These are phyloP conservation scores for Leptographium galeiforme DNA, from an alignment of 2,329 filamentous ascomycete species.

Conservation along the genomic window DNA sequence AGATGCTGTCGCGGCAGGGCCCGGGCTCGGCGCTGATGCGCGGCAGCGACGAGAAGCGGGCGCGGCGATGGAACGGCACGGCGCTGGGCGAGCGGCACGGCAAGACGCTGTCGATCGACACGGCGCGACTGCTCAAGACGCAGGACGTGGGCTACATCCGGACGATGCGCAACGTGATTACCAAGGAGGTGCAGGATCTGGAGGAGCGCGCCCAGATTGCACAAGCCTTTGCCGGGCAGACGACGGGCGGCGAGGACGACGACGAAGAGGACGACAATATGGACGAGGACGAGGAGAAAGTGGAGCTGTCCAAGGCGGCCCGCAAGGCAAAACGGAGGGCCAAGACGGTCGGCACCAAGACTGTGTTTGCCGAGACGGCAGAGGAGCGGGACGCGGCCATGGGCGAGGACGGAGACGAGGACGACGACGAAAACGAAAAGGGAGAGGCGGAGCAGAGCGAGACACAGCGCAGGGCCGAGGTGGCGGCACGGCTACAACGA, in stretches of 20 bases:
- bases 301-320: conserved; percentile 10
- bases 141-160: conserved; percentile 54
- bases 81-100: conserved; percentile 46
- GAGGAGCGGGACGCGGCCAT: conserved; percentile 24
- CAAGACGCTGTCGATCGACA: conserved; percentile 38
- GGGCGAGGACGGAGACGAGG: conserved; percentile 16
- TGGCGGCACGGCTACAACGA: conserved; percentile 31
- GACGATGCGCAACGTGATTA: conserved; percentile 45
- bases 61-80: conserved; percentile 38
- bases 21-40: conserved; percentile 33
- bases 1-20: conserved; percentile 48
- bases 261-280: conserved; percentile 19
- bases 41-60: conserved; percentile 20
- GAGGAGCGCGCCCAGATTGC: conserved; percentile 40
- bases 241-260: conserved; percentile 16
- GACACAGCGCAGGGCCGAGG: conserved; percentile 22
- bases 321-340: conserved; percentile 5
- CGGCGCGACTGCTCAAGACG: conserved; percentile 51
- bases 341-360: conserved; percentile 26
- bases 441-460: conserved; percentile 9
- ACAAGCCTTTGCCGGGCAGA: conserved; percentile 17
- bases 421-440: conserved; percentile 17
- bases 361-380: conserved; percentile 33
- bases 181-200: conserved; percentile 42
- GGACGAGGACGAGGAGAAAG: conserved; percentile 19